Evolutionary conservation across 345 rosid species (phyloP), one percentile per base, ranked within the genome.

Genomic region (Camelina hispida): DNA sequence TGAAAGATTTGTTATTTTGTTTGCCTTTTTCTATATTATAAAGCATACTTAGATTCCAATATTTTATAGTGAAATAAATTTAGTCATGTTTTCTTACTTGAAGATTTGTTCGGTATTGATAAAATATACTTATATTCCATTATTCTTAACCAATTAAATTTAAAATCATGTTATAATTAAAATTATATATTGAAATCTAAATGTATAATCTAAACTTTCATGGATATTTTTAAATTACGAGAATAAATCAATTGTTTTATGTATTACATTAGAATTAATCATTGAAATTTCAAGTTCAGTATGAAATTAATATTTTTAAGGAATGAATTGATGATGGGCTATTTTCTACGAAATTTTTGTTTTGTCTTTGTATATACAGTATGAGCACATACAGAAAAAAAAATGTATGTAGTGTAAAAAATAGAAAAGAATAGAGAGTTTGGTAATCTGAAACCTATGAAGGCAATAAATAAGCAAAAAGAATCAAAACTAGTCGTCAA

Each of bases 1-100:
- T 72, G 35, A 62, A 66, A 32, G 62, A 78, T 72, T 72, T 72
- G 69, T 72, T 72, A 56, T 78, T 77, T 71, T 77, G 28, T 72
- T 66, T 78, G 17, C 69, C 23, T 65, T 67, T 77, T 42, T 8
- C 18, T 2, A 42, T 23, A 23, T 44, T 22, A 25, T 25, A 63
- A 55, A 47, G 71, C 52, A 42, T 62, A 44, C 7, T 30, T 30
- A 20, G 25, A 62, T 46, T 51, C 56, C 30, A 18, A 15, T 51
- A 20, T 37, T 14, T 44, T 43, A 28, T 30, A 5, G 6, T 46
- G 14, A 57, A 22, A n/a, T 15, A 50, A 50, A 10, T 7, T 8
- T 72, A 72, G n/a, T 42, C 53, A 2, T 25, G 53, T 7, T 66
- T 70, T 62, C 22, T 43, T 60, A 50, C 6, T 35, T n/a, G 5